phyloP scores from a whole-genome alignment of 495 filamentous ascomycete genomes.

The Aspergillus campestris region DNA sequence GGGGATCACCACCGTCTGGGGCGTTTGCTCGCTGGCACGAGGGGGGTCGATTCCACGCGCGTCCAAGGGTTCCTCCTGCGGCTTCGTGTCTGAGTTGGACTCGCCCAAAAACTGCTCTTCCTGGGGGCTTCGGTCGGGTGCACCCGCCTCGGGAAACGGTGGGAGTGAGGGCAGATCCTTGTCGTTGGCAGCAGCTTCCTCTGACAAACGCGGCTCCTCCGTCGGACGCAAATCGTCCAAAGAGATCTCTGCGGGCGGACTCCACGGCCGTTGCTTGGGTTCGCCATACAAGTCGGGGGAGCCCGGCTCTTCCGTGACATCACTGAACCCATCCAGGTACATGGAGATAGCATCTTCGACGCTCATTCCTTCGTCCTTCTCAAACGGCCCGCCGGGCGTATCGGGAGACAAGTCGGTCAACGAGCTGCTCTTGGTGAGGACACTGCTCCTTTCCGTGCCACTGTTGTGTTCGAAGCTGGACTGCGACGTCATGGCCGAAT shows the following conservation, averaged over 20 bases:
- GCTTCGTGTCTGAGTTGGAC: constrained; percentile 1
- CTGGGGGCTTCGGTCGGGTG: constrained; percentile 7
- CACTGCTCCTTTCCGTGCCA: constrained; percentile 72
- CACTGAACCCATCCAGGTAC: constrained; percentile 78
- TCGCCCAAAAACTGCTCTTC: constrained; percentile 8
- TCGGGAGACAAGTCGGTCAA: constrained; percentile 57
- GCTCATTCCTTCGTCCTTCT: constrained; percentile 65
- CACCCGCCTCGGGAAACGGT: constrained; percentile 17
- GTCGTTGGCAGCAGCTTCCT: constrained; percentile 15
- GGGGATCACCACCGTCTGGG: constrained; percentile 34
- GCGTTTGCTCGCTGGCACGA: constrained; percentile 18
- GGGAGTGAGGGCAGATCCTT: constrained; percentile 19
- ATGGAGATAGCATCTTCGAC: constrained; percentile 90
- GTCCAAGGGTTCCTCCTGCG: constrained; percentile 14
- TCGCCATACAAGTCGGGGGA: constrained; percentile 25
- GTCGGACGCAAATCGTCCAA: constrained; percentile 18
- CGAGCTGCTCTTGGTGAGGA: constrained; percentile 72
- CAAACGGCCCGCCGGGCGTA: constrained; percentile 42
- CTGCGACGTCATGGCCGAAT: constrained; percentile 58
- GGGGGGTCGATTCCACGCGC: constrained; percentile 10
- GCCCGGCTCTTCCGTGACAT: constrained; percentile 39
- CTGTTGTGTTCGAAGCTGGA: constrained; percentile 62
- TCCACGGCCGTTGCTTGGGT: constrained; percentile 25
- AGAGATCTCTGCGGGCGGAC: constrained; percentile 20
- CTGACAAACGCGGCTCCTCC: constrained; percentile 9